Percentiles rank a stretch among this genome's conserved stretches.
Evolutionary conservation across 768 basidiomycete genomes (phyloP).

Genomic region (Russula virescens): DNA sequence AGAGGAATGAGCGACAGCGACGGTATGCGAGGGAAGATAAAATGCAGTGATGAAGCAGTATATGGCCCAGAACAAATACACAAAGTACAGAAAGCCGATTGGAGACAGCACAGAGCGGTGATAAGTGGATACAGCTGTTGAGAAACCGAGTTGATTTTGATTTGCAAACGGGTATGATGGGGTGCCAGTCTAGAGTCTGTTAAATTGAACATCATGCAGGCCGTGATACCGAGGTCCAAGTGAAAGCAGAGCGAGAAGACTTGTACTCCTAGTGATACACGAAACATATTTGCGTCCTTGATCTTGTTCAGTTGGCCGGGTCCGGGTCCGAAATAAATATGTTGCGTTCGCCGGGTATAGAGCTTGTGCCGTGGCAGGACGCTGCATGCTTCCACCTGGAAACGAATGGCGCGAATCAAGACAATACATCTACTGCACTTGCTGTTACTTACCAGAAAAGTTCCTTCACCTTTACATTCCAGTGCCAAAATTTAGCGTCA

Average conservation of each 20-base stretch:
- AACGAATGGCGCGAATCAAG: background rate
- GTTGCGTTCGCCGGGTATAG: constrained; percentile 51
- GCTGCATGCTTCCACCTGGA: constrained; percentile 82
- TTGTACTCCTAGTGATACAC: background rate
- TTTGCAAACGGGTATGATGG: background rate
- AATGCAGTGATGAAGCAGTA: background rate
- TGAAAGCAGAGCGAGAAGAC: background rate
- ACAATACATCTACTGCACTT: too few species aligned
- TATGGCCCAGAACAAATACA: background rate
- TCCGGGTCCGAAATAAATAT: constrained; percentile 51
- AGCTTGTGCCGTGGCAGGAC: constrained; percentile 58
- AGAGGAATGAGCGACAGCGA: background rate
- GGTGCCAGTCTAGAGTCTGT: background rate
- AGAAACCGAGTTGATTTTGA: background rate
- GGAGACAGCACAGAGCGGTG: background rate
- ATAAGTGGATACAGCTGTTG: background rate
- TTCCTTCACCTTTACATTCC: constrained; percentile 51
- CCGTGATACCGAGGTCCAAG: background rate
- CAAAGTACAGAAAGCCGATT: background rate
- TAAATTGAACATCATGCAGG: background rate
- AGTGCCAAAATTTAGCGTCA: background rate
- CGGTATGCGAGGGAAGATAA: background rate
- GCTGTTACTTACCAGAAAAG: constrained; percentile 58
- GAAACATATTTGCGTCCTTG: background rate
- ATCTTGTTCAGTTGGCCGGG: constrained; percentile 24